phyloP scores from a whole-genome alignment of 345 rosid genomes.

The Ceriops tagal region DNA sequence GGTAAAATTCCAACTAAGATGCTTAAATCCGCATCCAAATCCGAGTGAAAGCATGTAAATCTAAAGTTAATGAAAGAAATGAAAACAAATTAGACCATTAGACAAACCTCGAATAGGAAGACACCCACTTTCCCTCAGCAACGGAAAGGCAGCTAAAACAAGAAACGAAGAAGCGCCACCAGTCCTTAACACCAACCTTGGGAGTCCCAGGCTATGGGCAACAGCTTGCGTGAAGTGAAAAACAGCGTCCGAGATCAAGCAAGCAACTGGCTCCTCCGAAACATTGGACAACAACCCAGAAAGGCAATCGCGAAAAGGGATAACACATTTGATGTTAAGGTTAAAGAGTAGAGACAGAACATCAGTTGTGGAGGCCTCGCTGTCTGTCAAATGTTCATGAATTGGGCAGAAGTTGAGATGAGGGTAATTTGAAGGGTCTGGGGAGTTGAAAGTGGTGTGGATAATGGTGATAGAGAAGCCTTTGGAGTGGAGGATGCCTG shows the following conservation, averaged over 20 bases:
- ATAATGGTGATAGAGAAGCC: conserved; percentile 35
- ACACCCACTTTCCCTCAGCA: conserved; percentile 33
- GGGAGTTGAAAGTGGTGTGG: conserved; percentile 35
- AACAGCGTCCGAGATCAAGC: conserved; percentile 34
- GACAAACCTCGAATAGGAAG: conserved; percentile 29
- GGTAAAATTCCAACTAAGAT: too few relatives aligned
- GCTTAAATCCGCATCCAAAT: too few relatives aligned
- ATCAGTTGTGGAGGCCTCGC: conserved; percentile 15
- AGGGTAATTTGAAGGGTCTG: conserved; percentile 26
- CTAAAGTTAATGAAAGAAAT: background rate
- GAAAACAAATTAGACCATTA: too few relatives aligned
- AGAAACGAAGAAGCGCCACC: conserved; percentile 30
- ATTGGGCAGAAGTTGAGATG: conserved; percentile 25
- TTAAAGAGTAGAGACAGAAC: conserved; percentile 9
- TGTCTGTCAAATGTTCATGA: conserved; percentile 17
- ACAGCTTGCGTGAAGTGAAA: conserved; percentile 33
- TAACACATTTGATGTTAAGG: conserved; percentile 15
- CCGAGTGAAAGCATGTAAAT: background rate
- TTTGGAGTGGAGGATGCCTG: conserved; percentile 29
- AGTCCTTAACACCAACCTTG: conserved; percentile 31
- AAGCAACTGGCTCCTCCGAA: conserved; percentile 23
- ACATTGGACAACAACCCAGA: conserved; percentile 15
- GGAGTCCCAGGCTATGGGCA: conserved; percentile 23
- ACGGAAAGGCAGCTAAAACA: conserved; percentile 30
- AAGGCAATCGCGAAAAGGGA: conserved; percentile 25